phyloP scores from a whole-genome alignment of 768 basidiomycete genomes.

The Boletus reticulatus region DNA sequence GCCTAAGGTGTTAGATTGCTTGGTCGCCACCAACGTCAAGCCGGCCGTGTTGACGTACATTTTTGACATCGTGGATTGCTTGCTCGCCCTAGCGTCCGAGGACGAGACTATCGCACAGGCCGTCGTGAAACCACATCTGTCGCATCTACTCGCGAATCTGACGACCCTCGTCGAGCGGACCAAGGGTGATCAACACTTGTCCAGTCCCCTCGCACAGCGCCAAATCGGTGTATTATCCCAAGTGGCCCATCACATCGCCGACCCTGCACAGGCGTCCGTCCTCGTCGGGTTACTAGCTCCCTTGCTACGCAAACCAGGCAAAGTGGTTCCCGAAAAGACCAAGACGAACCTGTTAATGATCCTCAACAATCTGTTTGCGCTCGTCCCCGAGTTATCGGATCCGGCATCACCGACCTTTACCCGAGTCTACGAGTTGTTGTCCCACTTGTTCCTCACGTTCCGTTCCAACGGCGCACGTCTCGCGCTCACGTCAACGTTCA shows the following conservation, averaged over 20 bases:
- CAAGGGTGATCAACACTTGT: conserved; percentile 46
- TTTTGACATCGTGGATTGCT: conserved; percentile 79
- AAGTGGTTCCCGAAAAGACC: conserved; percentile 78
- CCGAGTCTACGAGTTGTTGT: conserved; percentile 64
- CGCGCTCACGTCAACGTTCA: conserved; percentile 66
- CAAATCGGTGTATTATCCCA: conserved; percentile 80
- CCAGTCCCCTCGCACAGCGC: conserved; percentile 71
- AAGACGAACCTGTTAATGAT: conserved; percentile 82
- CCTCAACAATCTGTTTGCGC: conserved; percentile 58
- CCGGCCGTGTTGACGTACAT: conserved; percentile 75
- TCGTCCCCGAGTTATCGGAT: conserved; percentile 62
- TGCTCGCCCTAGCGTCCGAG: conserved; percentile 55
- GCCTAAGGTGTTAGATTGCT: conserved; percentile 77
- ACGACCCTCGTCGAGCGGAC: conserved; percentile 64
- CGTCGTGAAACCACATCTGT: conserved; percentile 69
- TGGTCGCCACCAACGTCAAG: conserved; percentile 83
- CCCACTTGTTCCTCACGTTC: conserved; percentile 74
- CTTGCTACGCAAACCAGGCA: conserved; percentile 72
- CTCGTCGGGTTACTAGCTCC: conserved; percentile 75
- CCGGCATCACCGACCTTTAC: conserved; percentile 40
- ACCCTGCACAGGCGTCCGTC: conserved; percentile 67
- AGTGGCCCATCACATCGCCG: conserved; percentile 70
- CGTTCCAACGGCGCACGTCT: conserved; percentile 70
- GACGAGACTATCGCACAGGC: conserved; percentile 47
- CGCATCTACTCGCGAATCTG: conserved; percentile 68